Percentiles rank a stretch among this genome's conserved stretches.
phyloP scores from a whole-genome alignment of 75 land plant species.

The Sequoia sempervirens region DNA sequence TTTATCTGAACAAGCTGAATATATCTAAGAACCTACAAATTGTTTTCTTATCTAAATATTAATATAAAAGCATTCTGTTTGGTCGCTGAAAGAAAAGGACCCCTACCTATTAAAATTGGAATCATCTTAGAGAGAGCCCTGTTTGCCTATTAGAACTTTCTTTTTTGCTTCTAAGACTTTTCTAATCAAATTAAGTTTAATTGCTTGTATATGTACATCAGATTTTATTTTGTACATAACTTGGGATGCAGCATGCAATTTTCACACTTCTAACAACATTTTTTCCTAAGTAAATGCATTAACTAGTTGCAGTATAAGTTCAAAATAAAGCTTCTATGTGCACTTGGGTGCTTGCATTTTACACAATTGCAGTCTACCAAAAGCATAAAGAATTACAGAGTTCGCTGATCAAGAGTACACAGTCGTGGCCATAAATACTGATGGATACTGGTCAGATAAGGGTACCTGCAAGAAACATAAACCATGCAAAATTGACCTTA shows the following conservation, averaged over 20 bases:
- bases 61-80: not conserved
- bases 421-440: slow-evolving; percentile 92
- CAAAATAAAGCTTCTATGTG: not conserved
- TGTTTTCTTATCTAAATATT: not conserved
- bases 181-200: not conserved
- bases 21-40: not conserved
- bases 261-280: not conserved
- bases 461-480: slow-evolving; percentile 58
- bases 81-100: not conserved
- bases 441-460: slow-evolving; percentile 76
- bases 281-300: not conserved
- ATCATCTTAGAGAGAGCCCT: no score
- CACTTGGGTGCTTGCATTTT: not conserved
- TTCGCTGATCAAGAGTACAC: slow-evolving; percentile 87
- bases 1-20: not conserved
- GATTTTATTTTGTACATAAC: not conserved
- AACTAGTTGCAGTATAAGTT: not conserved
- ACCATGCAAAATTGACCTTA: not conserved
- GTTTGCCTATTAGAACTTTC: no score
- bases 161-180: not conserved
- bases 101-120: not conserved
- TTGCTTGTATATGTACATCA: not conserved
- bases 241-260: not conserved
- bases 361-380: not conserved
- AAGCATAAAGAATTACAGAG: slow-evolving; percentile 48